Conservation (phyloP, 2,329 filamentous ascomycete species). For the Trichoderma lentiforme region DNA sequence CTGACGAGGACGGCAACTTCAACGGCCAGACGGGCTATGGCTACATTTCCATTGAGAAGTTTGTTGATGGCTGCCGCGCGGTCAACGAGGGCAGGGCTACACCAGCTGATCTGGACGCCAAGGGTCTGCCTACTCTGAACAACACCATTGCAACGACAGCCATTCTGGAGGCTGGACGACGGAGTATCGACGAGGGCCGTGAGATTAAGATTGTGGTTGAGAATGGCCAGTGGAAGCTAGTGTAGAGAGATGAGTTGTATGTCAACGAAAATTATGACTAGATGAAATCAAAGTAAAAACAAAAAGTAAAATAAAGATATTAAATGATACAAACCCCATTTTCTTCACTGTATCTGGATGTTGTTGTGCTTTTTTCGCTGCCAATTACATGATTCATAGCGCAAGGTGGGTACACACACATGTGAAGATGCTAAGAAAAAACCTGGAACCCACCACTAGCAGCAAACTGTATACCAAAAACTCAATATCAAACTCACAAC, state of each 20-base stretch:
- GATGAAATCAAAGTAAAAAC: neutral
- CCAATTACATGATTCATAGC: neutral
- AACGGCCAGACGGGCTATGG: constrained; percentile 87
- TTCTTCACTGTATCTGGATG: neutral
- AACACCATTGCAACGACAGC: constrained; percentile 92
- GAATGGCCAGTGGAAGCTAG: constrained; percentile 65
- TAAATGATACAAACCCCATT: neutral
- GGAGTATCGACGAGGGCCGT: constrained; percentile 78
- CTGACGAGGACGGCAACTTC: constrained; percentile 94
- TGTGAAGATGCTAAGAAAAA: neutral
- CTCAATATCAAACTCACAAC: neutral
- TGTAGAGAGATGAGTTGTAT: constrained; percentile 31
- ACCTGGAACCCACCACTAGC: neutral
- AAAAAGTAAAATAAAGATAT: neutral
- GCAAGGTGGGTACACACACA: neutral
- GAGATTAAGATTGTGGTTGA: constrained; percentile 70
- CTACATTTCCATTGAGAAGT: constrained; percentile 94
- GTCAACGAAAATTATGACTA: constrained; percentile 14
- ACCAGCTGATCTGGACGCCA: constrained; percentile 72
- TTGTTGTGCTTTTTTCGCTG: neutral
- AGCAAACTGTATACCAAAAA: neutral
- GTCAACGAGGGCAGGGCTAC: constrained; percentile 72
- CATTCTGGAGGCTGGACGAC: constrained; percentile 81
- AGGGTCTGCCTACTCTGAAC: constrained; percentile 77
- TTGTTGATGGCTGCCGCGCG: constrained; percentile 78